Percentiles rank a stretch among this genome's conserved stretches.
These are phyloP conservation scores for Endotrypanum monterogeii DNA, from an alignment of 208 protist species.

Conservation along the genomic window DNA sequence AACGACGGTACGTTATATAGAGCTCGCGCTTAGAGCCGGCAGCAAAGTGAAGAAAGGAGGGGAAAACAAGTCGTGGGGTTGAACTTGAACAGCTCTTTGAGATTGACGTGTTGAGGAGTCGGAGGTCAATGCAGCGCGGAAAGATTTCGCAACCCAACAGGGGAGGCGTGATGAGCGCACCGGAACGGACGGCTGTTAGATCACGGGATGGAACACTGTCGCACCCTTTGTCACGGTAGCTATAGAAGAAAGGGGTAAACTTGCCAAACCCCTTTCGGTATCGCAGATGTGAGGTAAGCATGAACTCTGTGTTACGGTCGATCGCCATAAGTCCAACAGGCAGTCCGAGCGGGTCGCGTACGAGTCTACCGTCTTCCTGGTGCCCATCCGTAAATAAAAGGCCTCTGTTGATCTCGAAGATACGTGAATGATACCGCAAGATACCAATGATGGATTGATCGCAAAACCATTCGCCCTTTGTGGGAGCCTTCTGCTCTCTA, in stretches of 20 bases:
- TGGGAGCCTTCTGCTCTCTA: neutral
- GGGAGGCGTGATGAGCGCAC: neutral
- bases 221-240: neutral
- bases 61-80: neutral
- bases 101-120: neutral
- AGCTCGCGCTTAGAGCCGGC: neutral
- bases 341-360: conserved; percentile 12
- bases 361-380: neutral
- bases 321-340: conserved; percentile 19
- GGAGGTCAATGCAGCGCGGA: neutral
- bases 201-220: neutral
- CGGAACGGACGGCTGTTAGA: neutral
- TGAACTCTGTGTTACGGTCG: conserved; percentile 24
- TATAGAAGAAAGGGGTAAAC: neutral
- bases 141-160: neutral
- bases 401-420: conserved; percentile 25
- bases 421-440: conserved; percentile 17
- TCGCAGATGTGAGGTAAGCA: conserved; percentile 10
- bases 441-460: conserved; percentile 30
- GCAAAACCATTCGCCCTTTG: conserved; percentile 20
- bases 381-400: conserved; percentile 13
- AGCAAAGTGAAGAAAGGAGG: conserved; percentile 8
- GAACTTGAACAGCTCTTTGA: neutral
- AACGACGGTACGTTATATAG: neutral
- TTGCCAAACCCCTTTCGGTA: neutral